These are phyloP conservation scores for Exophiala phaeomuriformis DNA, from an alignment of 2,329 filamentous ascomycete genomes.

Conservation along the genomic window DNA sequence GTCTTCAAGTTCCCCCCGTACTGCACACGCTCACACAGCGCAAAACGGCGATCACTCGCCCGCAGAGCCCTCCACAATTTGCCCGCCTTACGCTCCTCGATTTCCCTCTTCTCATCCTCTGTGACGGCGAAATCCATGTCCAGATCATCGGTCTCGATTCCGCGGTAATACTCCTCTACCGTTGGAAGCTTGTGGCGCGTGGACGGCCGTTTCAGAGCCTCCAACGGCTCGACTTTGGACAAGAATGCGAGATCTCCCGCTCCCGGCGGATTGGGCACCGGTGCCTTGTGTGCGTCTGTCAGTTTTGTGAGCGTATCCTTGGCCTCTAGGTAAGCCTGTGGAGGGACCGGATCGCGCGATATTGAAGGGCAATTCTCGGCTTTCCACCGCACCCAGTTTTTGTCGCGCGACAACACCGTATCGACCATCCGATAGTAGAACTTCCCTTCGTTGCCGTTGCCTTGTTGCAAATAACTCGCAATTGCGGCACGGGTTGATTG, in stretches of 20 bases:
- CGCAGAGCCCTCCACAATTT: constrained; percentile 86
- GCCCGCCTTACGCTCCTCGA: constrained; percentile 68
- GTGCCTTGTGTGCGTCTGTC: constrained; percentile 63
- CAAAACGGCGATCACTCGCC: constrained; percentile 57
- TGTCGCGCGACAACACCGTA: constrained; percentile 88
- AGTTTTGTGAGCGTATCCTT: constrained; percentile 58
- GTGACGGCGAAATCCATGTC: constrained; percentile 74
- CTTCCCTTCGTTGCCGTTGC: constrained; percentile 64
- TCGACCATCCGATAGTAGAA: constrained; percentile 97
- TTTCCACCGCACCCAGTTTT: constrained; percentile 99
- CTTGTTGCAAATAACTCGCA: constrained; percentile 65
- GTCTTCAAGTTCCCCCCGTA: constrained; percentile 62
- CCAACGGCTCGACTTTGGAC: constrained; percentile 59
- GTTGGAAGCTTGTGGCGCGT: constrained; percentile 63
- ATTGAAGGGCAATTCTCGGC: constrained; percentile 87
- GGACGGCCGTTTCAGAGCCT: constrained; percentile 58
- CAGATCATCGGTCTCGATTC: constrained; percentile 72
- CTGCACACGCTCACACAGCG: constrained; percentile 79
- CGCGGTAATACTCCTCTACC: constrained; percentile 61
- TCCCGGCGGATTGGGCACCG: constrained; percentile 57
- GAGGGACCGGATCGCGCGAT: constrained; percentile 63
- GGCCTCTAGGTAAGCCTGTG: constrained; percentile 61
- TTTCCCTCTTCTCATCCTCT: constrained; percentile 52
- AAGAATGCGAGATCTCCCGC: constrained; percentile 74
- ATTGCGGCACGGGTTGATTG: constrained; percentile 69